phyloP scores from a whole-genome alignment of 495 filamentous ascomycete species.

The Podospora comata region DNA sequence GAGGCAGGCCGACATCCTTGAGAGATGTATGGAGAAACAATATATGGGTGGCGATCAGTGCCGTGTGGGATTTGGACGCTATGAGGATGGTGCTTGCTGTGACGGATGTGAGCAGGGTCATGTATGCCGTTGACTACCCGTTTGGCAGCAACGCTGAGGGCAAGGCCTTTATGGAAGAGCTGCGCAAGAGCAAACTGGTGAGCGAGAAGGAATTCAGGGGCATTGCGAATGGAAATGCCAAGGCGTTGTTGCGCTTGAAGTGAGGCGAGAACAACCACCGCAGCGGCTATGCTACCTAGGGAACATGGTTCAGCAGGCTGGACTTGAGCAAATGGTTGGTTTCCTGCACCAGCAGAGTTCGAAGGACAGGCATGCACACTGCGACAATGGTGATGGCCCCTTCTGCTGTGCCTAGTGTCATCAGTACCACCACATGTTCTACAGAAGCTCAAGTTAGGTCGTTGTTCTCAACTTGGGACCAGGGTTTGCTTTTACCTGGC shows the following conservation, averaged over 20 bases:
- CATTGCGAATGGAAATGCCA: slow-evolving; percentile 56
- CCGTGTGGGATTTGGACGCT: slow-evolving; percentile 57
- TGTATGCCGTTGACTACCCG: slow-evolving; percentile 63
- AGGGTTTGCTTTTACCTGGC: neutral
- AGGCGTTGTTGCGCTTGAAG: slow-evolving; percentile 43
- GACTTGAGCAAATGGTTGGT: neutral
- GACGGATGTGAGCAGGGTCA: slow-evolving; percentile 48
- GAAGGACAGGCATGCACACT: slow-evolving; percentile 3
- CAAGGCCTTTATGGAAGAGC: slow-evolving; percentile 46
- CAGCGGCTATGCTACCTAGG: neutral
- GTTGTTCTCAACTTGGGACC: neutral
- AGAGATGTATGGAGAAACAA: slow-evolving; percentile 58
- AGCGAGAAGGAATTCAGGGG: slow-evolving; percentile 48
- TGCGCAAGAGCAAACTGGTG: slow-evolving; percentile 51
- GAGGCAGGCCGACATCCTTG: slow-evolving; percentile 46
- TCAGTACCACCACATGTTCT: slow-evolving; percentile 4
- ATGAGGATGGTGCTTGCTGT: slow-evolving; percentile 50
- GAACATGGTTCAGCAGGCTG: neutral
- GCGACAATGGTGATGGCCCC: slow-evolving; percentile 2
- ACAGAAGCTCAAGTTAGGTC: neutral
- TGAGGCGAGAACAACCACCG: neutral
- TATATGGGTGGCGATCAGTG: slow-evolving; percentile 63
- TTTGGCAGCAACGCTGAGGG: slow-evolving; percentile 48
- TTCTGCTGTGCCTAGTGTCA: neutral
- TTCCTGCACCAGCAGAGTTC: neutral